A percentile compares a stretch with the other conserved stretches of the same genome.
These are phyloP conservation scores for Crithidia fasciculata DNA, from an alignment of 208 protist genomes.

Conservation along the genomic window DNA sequence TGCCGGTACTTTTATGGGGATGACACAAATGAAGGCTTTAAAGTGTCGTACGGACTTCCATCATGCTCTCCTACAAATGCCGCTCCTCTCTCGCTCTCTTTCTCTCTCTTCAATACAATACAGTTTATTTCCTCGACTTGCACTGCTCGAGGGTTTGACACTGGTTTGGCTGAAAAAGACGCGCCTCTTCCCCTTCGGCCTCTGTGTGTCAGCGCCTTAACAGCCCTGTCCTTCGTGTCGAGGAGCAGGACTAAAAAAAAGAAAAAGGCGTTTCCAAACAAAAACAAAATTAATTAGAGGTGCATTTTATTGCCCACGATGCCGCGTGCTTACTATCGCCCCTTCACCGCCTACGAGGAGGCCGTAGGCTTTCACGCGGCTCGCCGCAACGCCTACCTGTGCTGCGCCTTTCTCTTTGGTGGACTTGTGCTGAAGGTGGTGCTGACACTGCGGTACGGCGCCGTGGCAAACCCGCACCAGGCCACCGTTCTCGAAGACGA, in stretches of 20 bases:
- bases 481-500: constrained; percentile 41
- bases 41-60: no score
- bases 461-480: constrained; percentile 24
- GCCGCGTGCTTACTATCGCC: constrained; percentile 85
- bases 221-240: neutral
- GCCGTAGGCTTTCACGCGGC: constrained; percentile 72
- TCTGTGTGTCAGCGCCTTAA: neutral
- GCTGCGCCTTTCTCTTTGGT: constrained; percentile 65
- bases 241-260: neutral
- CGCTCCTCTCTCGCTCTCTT: no score
- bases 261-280: neutral
- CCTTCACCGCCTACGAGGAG: constrained; percentile 86
- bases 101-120: no score
- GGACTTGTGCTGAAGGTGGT: constrained; percentile 69
- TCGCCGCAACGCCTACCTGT: constrained; percentile 75
- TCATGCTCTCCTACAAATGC: no score
- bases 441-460: constrained; percentile 59
- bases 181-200: no score
- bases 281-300: neutral
- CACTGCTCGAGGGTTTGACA: no score
- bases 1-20: no score
- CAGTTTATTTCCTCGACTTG: no score
- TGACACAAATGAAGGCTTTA: no score
- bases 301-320: constrained; percentile 22
- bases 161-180: no score